Conservation (phyloP, 2,329 filamentous ascomycete genomes). For the Aspergillus bombycis region DNA sequence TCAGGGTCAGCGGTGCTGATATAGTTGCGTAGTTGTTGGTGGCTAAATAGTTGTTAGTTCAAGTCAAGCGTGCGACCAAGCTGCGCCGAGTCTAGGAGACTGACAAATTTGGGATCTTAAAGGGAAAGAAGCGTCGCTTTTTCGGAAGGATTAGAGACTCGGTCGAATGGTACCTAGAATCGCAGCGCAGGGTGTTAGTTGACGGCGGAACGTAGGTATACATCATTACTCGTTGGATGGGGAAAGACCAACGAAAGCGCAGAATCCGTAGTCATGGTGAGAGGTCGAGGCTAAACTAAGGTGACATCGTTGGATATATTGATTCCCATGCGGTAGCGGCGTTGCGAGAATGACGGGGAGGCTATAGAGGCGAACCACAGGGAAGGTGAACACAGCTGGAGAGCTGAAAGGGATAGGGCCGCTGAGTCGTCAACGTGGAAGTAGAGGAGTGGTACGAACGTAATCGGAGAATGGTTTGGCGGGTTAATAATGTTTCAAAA, state of each 20-base stretch:
- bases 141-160: constrained; percentile 64
- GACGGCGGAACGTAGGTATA: constrained; percentile 13
- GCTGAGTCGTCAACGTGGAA: not conserved
- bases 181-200: constrained; percentile 17
- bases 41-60: constrained; percentile 34
- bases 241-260: constrained; percentile 38
- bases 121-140: constrained; percentile 68
- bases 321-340: constrained; percentile 13
- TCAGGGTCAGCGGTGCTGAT: constrained; percentile 79
- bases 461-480: not conserved
- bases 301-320: constrained; percentile 36
- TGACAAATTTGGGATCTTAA: constrained; percentile 67
- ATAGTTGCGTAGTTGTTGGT: constrained; percentile 73
- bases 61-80: not conserved
- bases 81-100: constrained; percentile 34
- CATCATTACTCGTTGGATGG: constrained; percentile 12
- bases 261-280: constrained; percentile 48
- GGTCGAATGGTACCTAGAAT: constrained; percentile 64
- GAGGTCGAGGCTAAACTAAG: constrained; percentile 27
- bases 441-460: not conserved
- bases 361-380: constrained; percentile 9
- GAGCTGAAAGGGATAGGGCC: constrained; percentile 13
- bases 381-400: not conserved
- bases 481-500: not conserved
- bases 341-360: constrained; percentile 15